phyloP scores from a whole-genome alignment of 164 flowering plant genomes.

The Chimonanthus salicifolius region DNA sequence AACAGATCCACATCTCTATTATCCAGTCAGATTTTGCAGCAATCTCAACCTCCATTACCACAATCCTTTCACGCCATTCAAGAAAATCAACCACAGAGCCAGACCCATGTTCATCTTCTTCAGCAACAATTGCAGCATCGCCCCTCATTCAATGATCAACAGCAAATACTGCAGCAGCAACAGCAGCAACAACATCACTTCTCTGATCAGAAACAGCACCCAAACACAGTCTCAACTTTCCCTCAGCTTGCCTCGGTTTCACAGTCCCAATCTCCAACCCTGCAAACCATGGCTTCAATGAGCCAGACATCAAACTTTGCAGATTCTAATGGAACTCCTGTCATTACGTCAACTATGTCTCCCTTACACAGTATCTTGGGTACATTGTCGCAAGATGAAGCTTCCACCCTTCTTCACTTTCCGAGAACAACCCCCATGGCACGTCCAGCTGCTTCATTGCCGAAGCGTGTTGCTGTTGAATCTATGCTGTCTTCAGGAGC shows the following conservation, averaged over 20 bases:
- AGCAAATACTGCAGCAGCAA: conserved; percentile 6
- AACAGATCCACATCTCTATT: conserved; percentile 36
- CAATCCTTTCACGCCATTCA: conserved; percentile 43
- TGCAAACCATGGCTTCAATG: conserved; percentile 47
- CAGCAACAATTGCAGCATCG: conserved; percentile 34
- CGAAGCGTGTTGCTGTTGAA: conserved; percentile 63
- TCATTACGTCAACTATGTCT: conserved; percentile 38
- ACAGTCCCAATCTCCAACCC: conserved; percentile 43
- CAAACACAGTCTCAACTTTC: conserved; percentile 35
- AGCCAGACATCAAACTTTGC: conserved; percentile 57
- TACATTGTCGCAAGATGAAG: conserved; percentile 58
- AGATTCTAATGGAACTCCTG: conserved; percentile 49
- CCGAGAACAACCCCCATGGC: conserved; percentile 37
- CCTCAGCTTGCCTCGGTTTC: conserved; percentile 49
- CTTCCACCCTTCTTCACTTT: conserved; percentile 48
- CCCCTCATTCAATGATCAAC: conserved; percentile 23
- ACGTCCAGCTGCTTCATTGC: conserved; percentile 46
- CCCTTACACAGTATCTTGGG: conserved; percentile 71
- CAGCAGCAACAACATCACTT: neutral
- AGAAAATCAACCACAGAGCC: conserved; percentile 34
- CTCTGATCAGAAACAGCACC: neutral
- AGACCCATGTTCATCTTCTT: conserved; percentile 29
- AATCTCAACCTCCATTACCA: conserved; percentile 43
- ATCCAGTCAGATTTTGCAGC: conserved; percentile 60
- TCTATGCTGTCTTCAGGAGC: conserved; percentile 43